Percentiles rank a stretch among this genome's conserved stretches.
These are phyloP conservation scores for Mycena galericulata DNA, from an alignment of 768 basidiomycete species.

Conservation along the genomic window DNA sequence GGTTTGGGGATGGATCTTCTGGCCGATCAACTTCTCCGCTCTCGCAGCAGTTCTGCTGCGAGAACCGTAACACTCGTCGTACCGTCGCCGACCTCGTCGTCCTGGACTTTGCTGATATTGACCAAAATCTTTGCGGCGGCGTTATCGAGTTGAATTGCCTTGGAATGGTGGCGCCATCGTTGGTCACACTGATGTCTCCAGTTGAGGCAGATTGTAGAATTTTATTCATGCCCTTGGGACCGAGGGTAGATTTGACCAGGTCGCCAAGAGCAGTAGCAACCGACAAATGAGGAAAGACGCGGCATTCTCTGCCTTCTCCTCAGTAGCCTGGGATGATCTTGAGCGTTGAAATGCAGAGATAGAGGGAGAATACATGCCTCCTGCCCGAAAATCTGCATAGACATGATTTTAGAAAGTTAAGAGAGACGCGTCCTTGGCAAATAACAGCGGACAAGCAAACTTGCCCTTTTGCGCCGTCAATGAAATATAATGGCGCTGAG, in stretches of 20 bases:
- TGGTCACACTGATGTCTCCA: constrained; percentile 96
- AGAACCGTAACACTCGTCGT: constrained; percentile 93
- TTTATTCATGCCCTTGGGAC: constrained; percentile 99
- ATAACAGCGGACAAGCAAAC: neutral
- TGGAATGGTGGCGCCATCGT: constrained; percentile 98
- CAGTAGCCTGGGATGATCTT: constrained; percentile 67
- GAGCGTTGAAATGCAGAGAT: neutral
- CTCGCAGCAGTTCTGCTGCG: constrained; percentile 90
- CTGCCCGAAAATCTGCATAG: constrained; percentile 78
- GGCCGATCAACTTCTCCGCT: constrained; percentile 94
- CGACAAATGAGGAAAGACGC: constrained; percentile 97
- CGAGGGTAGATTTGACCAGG: constrained; percentile 97
- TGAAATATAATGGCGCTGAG: constrained; percentile 17
- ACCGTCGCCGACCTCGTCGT: constrained; percentile 98
- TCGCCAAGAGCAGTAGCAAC: constrained; percentile 97
- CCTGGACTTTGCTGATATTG: constrained; percentile 99
- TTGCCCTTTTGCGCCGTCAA: neutral
- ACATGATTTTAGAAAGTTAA: constrained; percentile 53
- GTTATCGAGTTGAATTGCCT: constrained; percentile 97
- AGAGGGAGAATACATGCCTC: constrained; percentile 53
- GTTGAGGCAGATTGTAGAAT: constrained; percentile 93
- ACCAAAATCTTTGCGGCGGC: constrained; percentile 99
- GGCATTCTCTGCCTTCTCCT: constrained; percentile 99
- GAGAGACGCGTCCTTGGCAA: constrained; percentile 22
- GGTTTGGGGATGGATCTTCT: constrained; percentile 97